Base-by-base conservation (phyloP, 2,329 filamentous ascomycete species). In the Venturia carpophila region DNA sequence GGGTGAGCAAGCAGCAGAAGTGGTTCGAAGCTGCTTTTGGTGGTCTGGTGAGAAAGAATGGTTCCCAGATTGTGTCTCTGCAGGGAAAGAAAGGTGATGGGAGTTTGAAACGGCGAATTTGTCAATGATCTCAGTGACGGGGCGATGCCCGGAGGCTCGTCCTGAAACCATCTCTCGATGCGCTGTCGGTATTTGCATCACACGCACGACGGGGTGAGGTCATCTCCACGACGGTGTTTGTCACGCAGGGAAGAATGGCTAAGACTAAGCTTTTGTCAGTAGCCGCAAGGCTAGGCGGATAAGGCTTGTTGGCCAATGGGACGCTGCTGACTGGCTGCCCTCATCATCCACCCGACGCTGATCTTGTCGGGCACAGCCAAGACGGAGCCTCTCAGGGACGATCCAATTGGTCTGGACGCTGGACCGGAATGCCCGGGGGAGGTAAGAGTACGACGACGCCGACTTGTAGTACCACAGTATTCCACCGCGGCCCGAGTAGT, bases 381-480 rank as follows among this genome's bases (percentile, higher is more conserved):
- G 30, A 47, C 27, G 27, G 52, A n/a, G 27, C 52, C 9, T 58
- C 37, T n/a, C 52, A 30, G 52, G 27, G 13, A 9, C 9, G 52
- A 58, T 58, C 52, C 52, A 58, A 58, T 58, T 58, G 52, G 52
- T n/a, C 52, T 39, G 30, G 52, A 58, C 15, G 5, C 52, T 39
- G 30, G 52, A 58, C 30, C 52, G 52, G 19, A 34, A 10, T 55
- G 49, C 24, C 17, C 17, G 24, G 21, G 9, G 47, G 47, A n/a
- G 24, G 10, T 55, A n/a, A n/a, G n/a, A n/a, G 10, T 6, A 52
- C n/a, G 17, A 5, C 30, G 30, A 52, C 21, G 47, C 24, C 47
- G 21, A 52, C 13, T 19, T 34, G 49, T 47, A 47, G 21, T 19
- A 11, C n/a, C 11, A 2, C 11, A 2, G 19, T 34, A 34, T 34